phyloP scores from a whole-genome alignment of 176 grass and related monocot genomes.

The bread wheat (Triticum aestivum) region IWGSC_CS_RefSeq_v2.1 NC_057804.1:410655767-410656266 shows the following conservation, averaged over 20 bases:
- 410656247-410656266: not conserved
- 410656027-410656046: not conserved
- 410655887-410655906: not conserved
- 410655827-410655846: slow-evolving; percentile 17
- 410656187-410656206: not conserved
- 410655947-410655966: not conserved
- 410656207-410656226: not conserved
- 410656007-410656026: not conserved
- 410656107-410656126: not conserved
- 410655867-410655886: not conserved
- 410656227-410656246: not conserved
- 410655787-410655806: slow-evolving; percentile 88
- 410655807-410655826: slow-evolving; percentile 96
- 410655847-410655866: not conserved
- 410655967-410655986: not conserved
- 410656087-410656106: slow-evolving; percentile 7
- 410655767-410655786: slow-evolving; percentile 85
- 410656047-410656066: not conserved
- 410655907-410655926: not conserved
- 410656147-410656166: not conserved
- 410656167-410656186: not conserved
- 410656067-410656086: not conserved
- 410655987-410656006: not conserved
- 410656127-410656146: not conserved
- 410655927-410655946: not conserved